Percentiles rank a stretch among this genome's conserved stretches.
Conservation (phyloP, 1,284 basidiomycete species). For the Somion occarium region DNA sequence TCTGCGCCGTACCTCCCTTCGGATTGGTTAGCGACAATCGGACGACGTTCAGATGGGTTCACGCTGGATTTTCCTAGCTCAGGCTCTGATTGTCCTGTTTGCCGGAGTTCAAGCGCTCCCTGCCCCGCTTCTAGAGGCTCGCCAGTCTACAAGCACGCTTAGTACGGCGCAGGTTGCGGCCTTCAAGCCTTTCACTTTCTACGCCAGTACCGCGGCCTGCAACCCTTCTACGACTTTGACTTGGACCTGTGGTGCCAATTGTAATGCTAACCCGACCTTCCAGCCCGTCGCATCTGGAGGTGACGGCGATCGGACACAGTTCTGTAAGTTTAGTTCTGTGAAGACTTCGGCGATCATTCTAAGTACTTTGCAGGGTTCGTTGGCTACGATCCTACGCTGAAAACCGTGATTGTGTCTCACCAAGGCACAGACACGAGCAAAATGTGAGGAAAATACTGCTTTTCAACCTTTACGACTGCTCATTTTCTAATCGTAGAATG, state of each 20-base stretch:
- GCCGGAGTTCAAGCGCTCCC: constrained; percentile 4
- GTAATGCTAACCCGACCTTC: constrained; percentile 48
- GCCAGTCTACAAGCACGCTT: constrained; percentile 27
- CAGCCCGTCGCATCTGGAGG: constrained; percentile 58
- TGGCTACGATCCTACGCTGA: constrained; percentile 38
- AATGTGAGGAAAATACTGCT: constrained; percentile 30
- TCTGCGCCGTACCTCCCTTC: too few species aligned
- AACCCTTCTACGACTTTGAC: constrained; percentile 23
- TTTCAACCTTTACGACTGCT: not conserved
- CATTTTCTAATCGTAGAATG: constrained; percentile 16
- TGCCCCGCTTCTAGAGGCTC: constrained; percentile 2
- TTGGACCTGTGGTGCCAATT: constrained; percentile 35
- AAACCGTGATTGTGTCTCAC: constrained; percentile 46
- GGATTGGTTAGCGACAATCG: too few species aligned
- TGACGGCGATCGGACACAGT: constrained; percentile 47
- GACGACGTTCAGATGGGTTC: too few species aligned
- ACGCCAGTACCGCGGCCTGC: constrained; percentile 34
- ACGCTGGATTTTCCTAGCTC: not conserved
- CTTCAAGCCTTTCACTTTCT: constrained; percentile 37
- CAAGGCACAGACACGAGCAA: constrained; percentile 46
- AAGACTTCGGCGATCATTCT: constrained; percentile 19
- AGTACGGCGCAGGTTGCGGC: constrained; percentile 25
- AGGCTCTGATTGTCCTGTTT: not conserved
- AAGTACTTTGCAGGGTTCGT: constrained; percentile 34
- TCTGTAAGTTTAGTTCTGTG: constrained; percentile 30